phyloP scores from a whole-genome alignment of 805 yeast species.

The Hagleromyces aurorensis region DNA sequence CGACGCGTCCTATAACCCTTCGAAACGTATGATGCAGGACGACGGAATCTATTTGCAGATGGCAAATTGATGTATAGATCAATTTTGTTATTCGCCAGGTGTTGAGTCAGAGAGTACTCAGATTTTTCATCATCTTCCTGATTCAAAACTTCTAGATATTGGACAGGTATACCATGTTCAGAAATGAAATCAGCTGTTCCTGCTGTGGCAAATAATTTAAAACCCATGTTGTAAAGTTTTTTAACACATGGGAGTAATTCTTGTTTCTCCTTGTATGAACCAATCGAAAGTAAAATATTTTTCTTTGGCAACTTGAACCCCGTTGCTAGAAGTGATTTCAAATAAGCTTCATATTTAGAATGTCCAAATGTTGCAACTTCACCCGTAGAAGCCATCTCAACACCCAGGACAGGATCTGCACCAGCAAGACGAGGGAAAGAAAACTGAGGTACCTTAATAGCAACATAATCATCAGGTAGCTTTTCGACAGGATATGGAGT shows the following conservation, averaged over 20 bases:
- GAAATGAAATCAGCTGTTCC: conserved; percentile 98
- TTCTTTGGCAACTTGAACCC: conserved; percentile 94
- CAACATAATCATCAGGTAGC: conserved; percentile 90
- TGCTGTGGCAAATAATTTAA: conserved; percentile 89
- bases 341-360: conserved; percentile 93
- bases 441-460: conserved; percentile 94
- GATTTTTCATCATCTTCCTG: conserved; percentile 70
- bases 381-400: conserved; percentile 99
- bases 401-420: conserved; percentile 96
- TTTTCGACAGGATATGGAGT: conserved; percentile 85
- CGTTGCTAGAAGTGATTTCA: conserved; percentile 89
- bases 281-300: conserved; percentile 87
- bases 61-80: conserved; percentile 96
- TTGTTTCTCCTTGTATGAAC: conserved; percentile 93
- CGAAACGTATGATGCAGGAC: conserved; percentile 97
- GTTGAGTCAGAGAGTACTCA: conserved; percentile 93
- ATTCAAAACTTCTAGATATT: conserved; percentile 84
- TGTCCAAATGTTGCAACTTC: conserved; percentile 97
- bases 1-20: conserved; percentile 98
- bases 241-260: conserved; percentile 85
- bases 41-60: conserved; percentile 91
- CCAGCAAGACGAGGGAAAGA: conserved; percentile 95
- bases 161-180: conserved; percentile 91
- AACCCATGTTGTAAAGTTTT: conserved; percentile 76
- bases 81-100: conserved; percentile 91